Percentiles rank a stretch among this genome's conserved stretches.
These are phyloP conservation scores for Rachicladosporium sp. DNA, from an alignment of 2,329 filamentous ascomycete genomes.

Conservation along the genomic window DNA sequence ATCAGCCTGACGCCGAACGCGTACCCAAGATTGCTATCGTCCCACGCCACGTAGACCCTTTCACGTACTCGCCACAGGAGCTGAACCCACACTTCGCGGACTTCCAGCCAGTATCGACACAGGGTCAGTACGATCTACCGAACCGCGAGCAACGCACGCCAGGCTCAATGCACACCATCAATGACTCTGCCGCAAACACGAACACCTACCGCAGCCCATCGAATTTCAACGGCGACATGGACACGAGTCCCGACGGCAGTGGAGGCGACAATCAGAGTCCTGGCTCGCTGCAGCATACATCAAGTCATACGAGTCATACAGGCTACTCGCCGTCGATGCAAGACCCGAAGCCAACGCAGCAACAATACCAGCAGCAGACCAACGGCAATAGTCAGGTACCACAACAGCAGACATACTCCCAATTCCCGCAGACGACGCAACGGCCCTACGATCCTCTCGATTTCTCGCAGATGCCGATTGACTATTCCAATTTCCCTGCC, in stretches of 20 bases:
- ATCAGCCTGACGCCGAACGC: constrained; percentile 6
- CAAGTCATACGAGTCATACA: constrained; percentile 17
- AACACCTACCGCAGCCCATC: constrained; percentile 12
- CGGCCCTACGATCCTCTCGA: too few relatives aligned
- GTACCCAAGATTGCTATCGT: constrained; percentile 1
- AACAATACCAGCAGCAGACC: constrained; percentile 4
- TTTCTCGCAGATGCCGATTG: too few relatives aligned
- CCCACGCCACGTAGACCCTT: not conserved
- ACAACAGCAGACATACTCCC: not conserved
- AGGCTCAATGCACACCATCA: constrained; percentile 10
- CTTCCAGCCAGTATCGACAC: not conserved
- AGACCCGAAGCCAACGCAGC: constrained; percentile 5
- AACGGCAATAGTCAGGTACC: not conserved
- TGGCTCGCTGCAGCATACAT: constrained; percentile 14
- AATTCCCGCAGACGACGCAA: too few relatives aligned
- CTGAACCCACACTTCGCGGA: not conserved
- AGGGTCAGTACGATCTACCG: constrained; percentile 12
- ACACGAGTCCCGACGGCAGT: constrained; percentile 19
- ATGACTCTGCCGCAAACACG: constrained; percentile 1
- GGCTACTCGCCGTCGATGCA: constrained; percentile 16
- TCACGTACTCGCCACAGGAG: not conserved
- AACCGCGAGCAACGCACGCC: constrained; percentile 15
- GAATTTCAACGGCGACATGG: constrained; percentile 15
- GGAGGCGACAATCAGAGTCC: constrained; percentile 16
- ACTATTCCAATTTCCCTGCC: too few relatives aligned